phyloP scores from a whole-genome alignment of 129 eudicot genomes.

The Saussurea involucrata region DNA sequence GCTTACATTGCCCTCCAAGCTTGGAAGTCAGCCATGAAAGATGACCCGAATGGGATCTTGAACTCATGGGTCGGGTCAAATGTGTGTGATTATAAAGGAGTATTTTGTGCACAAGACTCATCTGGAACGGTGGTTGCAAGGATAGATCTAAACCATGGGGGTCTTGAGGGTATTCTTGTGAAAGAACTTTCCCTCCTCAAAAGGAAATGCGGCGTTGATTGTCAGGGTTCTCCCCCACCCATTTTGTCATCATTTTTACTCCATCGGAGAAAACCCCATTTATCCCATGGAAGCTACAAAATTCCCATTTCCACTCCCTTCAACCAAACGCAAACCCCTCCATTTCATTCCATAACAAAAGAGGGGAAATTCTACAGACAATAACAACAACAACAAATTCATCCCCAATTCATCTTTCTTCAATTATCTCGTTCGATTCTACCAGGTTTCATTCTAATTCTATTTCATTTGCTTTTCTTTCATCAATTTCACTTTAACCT shows the following conservation, averaged over 20 bases:
- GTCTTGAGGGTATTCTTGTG: constrained; percentile 61
- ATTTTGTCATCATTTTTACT: constrained; percentile 21
- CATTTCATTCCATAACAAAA: no score
- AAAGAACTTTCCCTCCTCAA: constrained; percentile 51
- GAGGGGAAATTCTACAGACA: constrained; percentile 18
- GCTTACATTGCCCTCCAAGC: constrained; percentile 82
- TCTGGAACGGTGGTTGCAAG: constrained; percentile 15
- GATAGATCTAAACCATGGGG: constrained; percentile 75
- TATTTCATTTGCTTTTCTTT: no score
- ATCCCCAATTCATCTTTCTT: background rate
- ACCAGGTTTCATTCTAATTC: background rate
- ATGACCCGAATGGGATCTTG: constrained; percentile 58
- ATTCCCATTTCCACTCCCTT: constrained; percentile 22
- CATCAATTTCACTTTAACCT: no score
- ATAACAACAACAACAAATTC: no score
- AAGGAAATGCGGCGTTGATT: background rate
- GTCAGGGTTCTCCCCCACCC: constrained; percentile 24
- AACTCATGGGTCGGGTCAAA: constrained; percentile 60
- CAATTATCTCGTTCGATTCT: background rate
- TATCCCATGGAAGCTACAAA: constrained; percentile 13
- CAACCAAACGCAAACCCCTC: constrained; percentile 33
- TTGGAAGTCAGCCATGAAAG: constrained; percentile 67
- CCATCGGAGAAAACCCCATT: constrained; percentile 10
- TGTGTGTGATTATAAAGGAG: constrained; percentile 64
- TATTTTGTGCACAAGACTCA: constrained; percentile 40